Conservation (phyloP, 176 grass and related monocot genomes). For the Triticum turgidum region DNA sequence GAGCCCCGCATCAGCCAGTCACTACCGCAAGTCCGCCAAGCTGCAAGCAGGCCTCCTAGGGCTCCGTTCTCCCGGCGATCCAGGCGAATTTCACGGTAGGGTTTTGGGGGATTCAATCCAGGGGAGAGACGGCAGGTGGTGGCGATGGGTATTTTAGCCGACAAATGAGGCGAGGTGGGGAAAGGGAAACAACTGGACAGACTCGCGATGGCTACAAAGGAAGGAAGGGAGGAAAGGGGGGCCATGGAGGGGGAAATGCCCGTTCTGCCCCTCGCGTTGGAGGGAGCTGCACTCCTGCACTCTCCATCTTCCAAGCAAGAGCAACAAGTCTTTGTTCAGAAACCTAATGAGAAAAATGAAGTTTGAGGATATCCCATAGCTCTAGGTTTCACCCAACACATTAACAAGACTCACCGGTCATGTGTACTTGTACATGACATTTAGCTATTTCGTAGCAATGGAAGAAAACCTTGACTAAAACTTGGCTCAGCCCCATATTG, state of each 20-base stretch:
- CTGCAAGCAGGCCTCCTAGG: background rate
- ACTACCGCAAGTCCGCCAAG: background rate
- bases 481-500: no score
- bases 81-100: background rate
- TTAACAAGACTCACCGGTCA: no score
- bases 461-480: no score
- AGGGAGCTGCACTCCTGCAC: no score
- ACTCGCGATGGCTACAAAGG: background rate
- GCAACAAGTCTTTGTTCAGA: no score
- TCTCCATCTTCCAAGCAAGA: no score
- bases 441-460: no score
- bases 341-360: no score
- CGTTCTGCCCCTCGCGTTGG: slow-evolving; percentile 6
- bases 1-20: background rate
- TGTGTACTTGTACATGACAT: no score
- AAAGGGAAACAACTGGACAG: slow-evolving; percentile 6
- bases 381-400: no score
- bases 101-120: background rate
- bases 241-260: background rate
- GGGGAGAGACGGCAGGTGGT: background rate
- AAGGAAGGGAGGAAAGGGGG: background rate
- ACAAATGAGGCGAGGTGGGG: background rate
- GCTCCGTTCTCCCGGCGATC: background rate
- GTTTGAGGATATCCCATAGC: no score
- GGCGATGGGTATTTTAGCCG: background rate